Conservation (phyloP, 805 yeast species). For the Yarrowia phangngaensis region DNA sequence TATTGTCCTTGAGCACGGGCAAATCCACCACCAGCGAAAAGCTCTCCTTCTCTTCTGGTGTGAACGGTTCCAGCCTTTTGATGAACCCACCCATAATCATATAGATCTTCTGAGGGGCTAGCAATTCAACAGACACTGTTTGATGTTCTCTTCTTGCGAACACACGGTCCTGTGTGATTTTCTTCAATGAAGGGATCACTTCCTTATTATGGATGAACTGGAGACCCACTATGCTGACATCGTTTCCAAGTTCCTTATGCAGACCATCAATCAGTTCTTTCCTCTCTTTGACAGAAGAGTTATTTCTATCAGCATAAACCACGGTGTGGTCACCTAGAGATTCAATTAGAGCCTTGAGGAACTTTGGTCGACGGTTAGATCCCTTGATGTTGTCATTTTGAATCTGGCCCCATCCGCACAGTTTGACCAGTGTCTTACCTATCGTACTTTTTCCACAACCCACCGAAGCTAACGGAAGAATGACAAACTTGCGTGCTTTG, state of each 20-base stretch:
- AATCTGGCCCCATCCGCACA: constrained; percentile 68
- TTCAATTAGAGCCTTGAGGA: constrained; percentile 29
- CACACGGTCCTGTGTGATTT: constrained; percentile 11
- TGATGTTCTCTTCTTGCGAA: constrained; percentile 8
- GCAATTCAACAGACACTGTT: background rate
- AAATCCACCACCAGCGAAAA: background rate
- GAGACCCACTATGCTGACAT: constrained; percentile 2
- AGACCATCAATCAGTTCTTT: constrained; percentile 43
- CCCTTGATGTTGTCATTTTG: constrained; percentile 65
- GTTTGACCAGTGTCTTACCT: constrained; percentile 51
- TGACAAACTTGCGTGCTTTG: constrained; percentile 50
- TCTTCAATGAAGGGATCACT: constrained; percentile 24
- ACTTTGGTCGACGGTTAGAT: constrained; percentile 27
- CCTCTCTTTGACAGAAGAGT: constrained; percentile 70
- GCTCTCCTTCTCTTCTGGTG: background rate
- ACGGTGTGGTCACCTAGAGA: constrained; percentile 1
- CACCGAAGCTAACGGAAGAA: constrained; percentile 82
- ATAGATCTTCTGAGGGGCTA: constrained; percentile 12
- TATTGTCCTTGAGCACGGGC: background rate
- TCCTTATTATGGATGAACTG: background rate
- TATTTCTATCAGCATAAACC: constrained; percentile 78
- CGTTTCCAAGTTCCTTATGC: background rate
- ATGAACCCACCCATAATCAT: constrained; percentile 24
- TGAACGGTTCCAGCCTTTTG: constrained; percentile 15
- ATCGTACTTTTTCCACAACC: constrained; percentile 96